Base-by-base conservation (phyloP, 192 early-diverging fungal genomes). In the Piromyces finnis region DNA sequence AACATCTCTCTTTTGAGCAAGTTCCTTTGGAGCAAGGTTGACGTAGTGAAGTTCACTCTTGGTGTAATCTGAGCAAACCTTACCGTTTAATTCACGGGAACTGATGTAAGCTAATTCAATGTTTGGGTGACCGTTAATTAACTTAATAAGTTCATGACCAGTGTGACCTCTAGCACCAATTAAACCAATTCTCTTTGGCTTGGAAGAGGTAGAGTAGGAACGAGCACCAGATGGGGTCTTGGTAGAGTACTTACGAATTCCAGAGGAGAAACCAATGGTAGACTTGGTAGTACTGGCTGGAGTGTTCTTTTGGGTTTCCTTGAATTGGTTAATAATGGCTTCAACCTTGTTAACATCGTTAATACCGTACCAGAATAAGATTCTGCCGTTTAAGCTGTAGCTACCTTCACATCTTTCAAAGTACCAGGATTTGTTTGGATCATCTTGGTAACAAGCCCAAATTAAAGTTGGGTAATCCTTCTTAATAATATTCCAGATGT, bases 141-240 rank as follows among this genome's bases (percentile, higher is more conserved):
- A 86, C 78, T 90, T 88, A 82, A 99, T 97, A 78, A 99, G 88
- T 85, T 99, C 96, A 79, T 92, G 93, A 14, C 98, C 98, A 28
- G 98, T 99, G 84, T 93, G 96, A 28, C 98, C 98, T 79, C 98
- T 94, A 29, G 98, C 98, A 41, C 98, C 98, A 81, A 99, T 96
- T 32, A 99, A 88, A 29, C 97, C 97, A 41, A 99, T 90, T 78
- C 88, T 86, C n/a, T 30, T 59, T 27, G 78, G 6, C 78, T 81
- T 79, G 32, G 84, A 79, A 77, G 83, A 83, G 3, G 93, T 92
- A 12, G 92, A 90, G 83, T 88, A 94, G 2, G 87, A 78, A 77
- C 91, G 90, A 14, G 84, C 81, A 77, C 89, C 88, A n/a, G 84
- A 77, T 22, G 85, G 39, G 22, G 83, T 15, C 9, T 77, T 30